These are phyloP conservation scores for Spencermartinsiella europaea DNA, from an alignment of 805 yeast species.

Conservation along the genomic window DNA sequence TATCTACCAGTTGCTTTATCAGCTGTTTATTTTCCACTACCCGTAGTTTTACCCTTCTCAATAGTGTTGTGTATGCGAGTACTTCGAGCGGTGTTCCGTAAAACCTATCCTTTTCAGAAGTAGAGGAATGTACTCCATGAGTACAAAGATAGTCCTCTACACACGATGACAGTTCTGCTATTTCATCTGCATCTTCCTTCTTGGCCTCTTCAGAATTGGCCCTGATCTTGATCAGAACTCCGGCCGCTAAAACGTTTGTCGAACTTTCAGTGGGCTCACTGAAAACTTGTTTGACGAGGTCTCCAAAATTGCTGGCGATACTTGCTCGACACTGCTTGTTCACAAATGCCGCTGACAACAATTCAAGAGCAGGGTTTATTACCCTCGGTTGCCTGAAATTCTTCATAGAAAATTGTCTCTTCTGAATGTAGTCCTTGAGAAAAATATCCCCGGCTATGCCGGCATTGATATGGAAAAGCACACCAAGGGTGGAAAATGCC, in stretches of 20 bases:
- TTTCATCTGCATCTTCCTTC: constrained; percentile 9
- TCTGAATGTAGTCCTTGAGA: constrained; percentile 15
- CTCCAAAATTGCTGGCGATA: constrained; percentile 23
- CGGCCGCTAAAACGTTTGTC: constrained; percentile 29
- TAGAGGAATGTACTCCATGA: constrained; percentile 14
- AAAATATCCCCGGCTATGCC: constrained; percentile 25
- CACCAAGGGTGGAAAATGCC: constrained; percentile 26
- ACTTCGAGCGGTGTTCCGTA: constrained; percentile 32
- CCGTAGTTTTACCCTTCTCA: constrained; percentile 28
- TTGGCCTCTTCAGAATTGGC: constrained; percentile 24
- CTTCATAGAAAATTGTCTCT: constrained; percentile 13
- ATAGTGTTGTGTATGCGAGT: constrained; percentile 32
- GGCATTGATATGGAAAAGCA: constrained; percentile 27
- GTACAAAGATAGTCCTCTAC: constrained; percentile 22
- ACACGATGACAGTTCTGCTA: constrained; percentile 23
- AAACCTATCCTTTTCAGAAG: constrained; percentile 1
- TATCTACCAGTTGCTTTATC: constrained; percentile 19
- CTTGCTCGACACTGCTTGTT: constrained; percentile 27
- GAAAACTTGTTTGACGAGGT: constrained; percentile 22
- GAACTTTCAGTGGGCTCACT: constrained; percentile 17
- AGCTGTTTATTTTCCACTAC: constrained; percentile 15
- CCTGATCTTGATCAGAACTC: constrained; percentile 31
- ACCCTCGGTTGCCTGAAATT: constrained; percentile 19
- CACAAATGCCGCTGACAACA: constrained; percentile 34
- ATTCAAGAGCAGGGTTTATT: constrained; percentile 25